These are phyloP conservation scores for Microthlaspi erraticum DNA, from an alignment of 345 rosid species.

Conservation along the genomic window DNA sequence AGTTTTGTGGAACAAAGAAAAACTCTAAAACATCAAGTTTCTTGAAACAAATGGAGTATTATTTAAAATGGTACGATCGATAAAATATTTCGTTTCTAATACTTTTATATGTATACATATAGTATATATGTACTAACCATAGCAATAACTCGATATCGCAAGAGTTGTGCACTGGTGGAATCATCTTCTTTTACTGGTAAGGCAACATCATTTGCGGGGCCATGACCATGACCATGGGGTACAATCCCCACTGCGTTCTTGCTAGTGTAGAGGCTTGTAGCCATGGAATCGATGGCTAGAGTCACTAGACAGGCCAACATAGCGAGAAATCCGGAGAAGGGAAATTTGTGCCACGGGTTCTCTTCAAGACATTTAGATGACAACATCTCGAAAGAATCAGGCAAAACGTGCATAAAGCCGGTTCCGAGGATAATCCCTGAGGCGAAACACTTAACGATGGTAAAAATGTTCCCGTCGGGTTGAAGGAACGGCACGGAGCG, in stretches of 20 bases:
- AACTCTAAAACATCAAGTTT: too few species aligned
- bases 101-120: too few species aligned
- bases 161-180: conserved; percentile 39
- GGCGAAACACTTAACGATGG: conserved; percentile 68
- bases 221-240: conserved; percentile 48
- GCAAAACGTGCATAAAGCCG: conserved; percentile 87
- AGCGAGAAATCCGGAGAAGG: conserved; percentile 78
- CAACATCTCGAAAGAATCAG: conserved; percentile 81
- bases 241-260: conserved; percentile 42
- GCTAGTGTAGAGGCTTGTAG: conserved; percentile 55
- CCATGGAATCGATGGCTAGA: conserved; percentile 68
- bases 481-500: conserved; percentile 58
- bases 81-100: background rate
- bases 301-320: conserved; percentile 73
- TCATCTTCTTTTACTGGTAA: conserved; percentile 41
- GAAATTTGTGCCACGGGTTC: conserved; percentile 84
- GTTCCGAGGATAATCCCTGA: conserved; percentile 83
- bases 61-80: background rate
- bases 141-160: conserved; percentile 68
- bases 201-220: conserved; percentile 21
- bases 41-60: too few species aligned
- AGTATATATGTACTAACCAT: conserved; percentile 54
- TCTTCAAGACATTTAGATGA: conserved; percentile 62
- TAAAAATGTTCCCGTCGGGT: conserved; percentile 62
- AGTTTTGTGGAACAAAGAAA: too few species aligned